Evolutionary conservation across 805 yeast species (phyloP).

Genomic region (Wickerhamiella shivajii): DNA sequence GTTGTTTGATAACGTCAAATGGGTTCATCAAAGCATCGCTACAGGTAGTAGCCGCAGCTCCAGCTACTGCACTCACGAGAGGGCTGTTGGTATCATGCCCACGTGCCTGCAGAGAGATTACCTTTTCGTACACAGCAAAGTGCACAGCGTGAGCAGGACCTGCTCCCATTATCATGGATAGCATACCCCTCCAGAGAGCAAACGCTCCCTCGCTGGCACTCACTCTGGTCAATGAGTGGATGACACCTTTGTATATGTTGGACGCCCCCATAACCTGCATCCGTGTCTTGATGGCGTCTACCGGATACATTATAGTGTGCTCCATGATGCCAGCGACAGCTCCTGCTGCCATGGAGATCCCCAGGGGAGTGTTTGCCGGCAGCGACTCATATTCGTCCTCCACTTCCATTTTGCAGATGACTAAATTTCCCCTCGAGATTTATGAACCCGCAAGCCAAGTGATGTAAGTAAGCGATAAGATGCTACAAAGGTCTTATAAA

Average conservation of each 20-base stretch:
- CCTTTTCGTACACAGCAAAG: constrained; percentile 81
- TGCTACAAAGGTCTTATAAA: too few species aligned
- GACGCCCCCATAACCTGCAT: constrained; percentile 50
- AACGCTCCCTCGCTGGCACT: constrained; percentile 77
- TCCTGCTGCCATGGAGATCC: constrained; percentile 79
- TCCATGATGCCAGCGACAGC: constrained; percentile 99
- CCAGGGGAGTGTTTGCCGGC: constrained; percentile 71
- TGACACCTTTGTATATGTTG: constrained; percentile 30
- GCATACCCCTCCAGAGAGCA: constrained; percentile 87
- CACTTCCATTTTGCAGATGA: constrained; percentile 6
- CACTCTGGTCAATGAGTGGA: constrained; percentile 57
- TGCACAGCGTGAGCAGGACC: constrained; percentile 98
- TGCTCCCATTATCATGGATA: constrained; percentile 88
- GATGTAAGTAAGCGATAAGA: too few species aligned
- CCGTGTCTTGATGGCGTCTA: constrained; percentile 90
- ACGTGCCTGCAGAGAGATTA: constrained; percentile 39
- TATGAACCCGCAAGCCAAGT: too few species aligned
- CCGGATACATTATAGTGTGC: constrained; percentile 92
- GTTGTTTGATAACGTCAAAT: constrained; percentile 85
- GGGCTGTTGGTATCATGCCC: constrained; percentile 51
- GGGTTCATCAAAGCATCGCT: constrained; percentile 97
- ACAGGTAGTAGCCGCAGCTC: constrained; percentile 83
- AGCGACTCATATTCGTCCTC: constrained; percentile 70
- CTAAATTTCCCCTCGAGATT: too few species aligned
- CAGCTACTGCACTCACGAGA: constrained; percentile 69